These are phyloP conservation scores for Coprinopsis marcescibilis DNA, from an alignment of 768 basidiomycete genomes.

Conservation along the genomic window DNA sequence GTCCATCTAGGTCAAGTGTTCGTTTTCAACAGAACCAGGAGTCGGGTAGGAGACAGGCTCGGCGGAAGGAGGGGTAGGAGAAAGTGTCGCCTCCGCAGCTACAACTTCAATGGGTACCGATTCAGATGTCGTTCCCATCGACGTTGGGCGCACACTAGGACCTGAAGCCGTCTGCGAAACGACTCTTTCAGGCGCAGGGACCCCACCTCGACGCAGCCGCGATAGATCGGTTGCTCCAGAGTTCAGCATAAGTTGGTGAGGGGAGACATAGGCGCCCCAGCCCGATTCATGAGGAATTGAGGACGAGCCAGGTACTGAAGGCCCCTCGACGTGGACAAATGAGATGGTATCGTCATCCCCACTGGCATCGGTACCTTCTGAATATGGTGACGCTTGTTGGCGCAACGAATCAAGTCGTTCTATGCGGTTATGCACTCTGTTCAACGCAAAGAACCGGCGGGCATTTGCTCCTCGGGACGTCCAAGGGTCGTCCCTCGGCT, in stretches of 20 bases:
- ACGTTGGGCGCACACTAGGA: neutral
- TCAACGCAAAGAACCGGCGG: neutral
- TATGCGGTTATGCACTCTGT: neutral
- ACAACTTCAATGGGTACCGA: too few species aligned
- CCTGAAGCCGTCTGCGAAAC: conserved; percentile 33
- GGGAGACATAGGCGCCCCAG: neutral
- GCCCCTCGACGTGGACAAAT: neutral
- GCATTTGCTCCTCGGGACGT: neutral
- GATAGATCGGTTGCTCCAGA: conserved; percentile 22
- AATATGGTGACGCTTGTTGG: neutral
- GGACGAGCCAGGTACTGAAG: neutral
- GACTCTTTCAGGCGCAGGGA: conserved; percentile 59
- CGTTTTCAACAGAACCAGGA: conserved; percentile 40
- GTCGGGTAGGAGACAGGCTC: conserved; percentile 42
- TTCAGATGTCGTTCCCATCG: too few species aligned
- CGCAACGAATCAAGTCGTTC: neutral
- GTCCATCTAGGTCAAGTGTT: conserved; percentile 27
- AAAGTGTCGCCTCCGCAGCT: neutral
- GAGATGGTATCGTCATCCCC: neutral
- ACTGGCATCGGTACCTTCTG: conserved; percentile 1
- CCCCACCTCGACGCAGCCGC: conserved; percentile 60
- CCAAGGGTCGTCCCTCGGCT: too few species aligned
- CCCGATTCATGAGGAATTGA: neutral
- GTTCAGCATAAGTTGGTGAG: conserved; percentile 3
- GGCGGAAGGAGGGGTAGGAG: conserved; percentile 5